Evolutionary conservation across 352 stramenopile genomes (phyloP), one percentile per base, ranked within the genome.

Genomic region (Saprolegnia parasitica): DNA sequence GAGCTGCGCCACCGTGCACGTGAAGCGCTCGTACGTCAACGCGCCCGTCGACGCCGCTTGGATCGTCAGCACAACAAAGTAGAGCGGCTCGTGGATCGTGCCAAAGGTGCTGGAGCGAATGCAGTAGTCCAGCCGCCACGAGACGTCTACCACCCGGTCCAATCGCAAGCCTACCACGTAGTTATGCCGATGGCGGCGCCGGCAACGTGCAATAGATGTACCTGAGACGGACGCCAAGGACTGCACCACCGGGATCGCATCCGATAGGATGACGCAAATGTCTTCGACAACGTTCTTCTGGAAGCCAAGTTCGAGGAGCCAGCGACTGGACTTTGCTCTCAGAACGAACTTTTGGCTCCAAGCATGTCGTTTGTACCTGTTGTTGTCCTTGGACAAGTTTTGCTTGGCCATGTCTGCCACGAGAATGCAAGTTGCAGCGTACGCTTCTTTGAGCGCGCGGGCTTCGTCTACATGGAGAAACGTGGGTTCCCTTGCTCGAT

Each of bases 111-210:
- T 88, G 5, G 81, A 89, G 4, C 77, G 78, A 29, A 90, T 68
- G 3, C 85, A 78, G 60, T 91, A 88, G 76, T 93, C 84, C 35
- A 93, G 66, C 35, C 83, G 77, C 84, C 84, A 93, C 10, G 74
- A 76, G 1, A 90, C 77, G 50, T 89, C 80, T 37, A 93, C 83
- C 18, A 93, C 76, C 5, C 89, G 77, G n/a, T 82, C 78, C 37
- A 89, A 86, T 73, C 90, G 81, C 71, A 89, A 87, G 60, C 74
- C 84, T 92, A 52, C 18, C 1, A 20, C 15, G 6, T 5, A 35
- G 20, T 50, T n/a, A n/a, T n/a, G 55, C 58, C 15, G 15, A 32
- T 35, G 20, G 20, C 20, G 13, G 18, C 5, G 40, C 23, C 10
- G 15, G 11, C 42, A n/a, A 10, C 10, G 10, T 52, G 3, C 5